Percentiles rank a stretch among this genome's conserved stretches.
Conservation (phyloP, 306 rosid genomes). For the Cucumis cinereus region DNA sequence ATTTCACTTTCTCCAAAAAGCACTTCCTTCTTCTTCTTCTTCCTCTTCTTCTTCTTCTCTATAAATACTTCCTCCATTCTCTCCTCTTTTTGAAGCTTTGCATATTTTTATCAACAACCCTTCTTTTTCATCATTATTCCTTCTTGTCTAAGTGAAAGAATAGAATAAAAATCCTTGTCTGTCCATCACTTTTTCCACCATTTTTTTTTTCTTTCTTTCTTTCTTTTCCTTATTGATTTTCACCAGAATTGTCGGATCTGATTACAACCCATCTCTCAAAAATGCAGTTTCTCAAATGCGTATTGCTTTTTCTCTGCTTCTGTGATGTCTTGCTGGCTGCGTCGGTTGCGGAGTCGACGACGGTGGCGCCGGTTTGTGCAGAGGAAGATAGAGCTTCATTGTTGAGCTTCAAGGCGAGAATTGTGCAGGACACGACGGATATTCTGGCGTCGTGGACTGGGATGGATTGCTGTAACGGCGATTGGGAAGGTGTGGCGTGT, state of each 20-base stretch:
- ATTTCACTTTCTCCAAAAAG: neutral
- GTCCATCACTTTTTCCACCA: slow-evolving; percentile 27
- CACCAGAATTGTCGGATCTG: slow-evolving; percentile 12
- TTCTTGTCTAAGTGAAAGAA: slow-evolving; percentile 61
- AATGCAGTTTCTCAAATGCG: slow-evolving; percentile 53
- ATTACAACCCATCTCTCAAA: slow-evolving; percentile 39
- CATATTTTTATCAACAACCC: slow-evolving; percentile 22
- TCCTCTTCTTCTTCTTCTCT: slow-evolving; percentile 13
- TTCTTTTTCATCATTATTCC: slow-evolving; percentile 49
- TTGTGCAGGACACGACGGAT: slow-evolving; percentile 61
- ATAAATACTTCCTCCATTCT: slow-evolving; percentile 38
- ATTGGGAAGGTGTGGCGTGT: slow-evolving; percentile 93
- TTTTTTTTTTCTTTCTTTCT: slow-evolving; percentile 16
- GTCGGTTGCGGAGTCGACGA: slow-evolving; percentile 13
- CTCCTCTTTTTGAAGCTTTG: slow-evolving; percentile 21
- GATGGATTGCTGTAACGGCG: slow-evolving; percentile 74
- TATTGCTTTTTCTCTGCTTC: slow-evolving; percentile 11
- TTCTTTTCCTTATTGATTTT: slow-evolving; percentile 3
- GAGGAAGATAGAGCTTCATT: slow-evolving; percentile 76
- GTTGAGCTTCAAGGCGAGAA: slow-evolving; percentile 61
- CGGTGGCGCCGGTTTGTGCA: slow-evolving; percentile 38
- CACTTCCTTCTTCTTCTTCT: neutral
- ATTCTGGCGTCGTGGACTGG: slow-evolving; percentile 63
- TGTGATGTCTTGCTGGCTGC: neutral
- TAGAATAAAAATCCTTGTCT: slow-evolving; percentile 27